Evolutionary conservation across 768 basidiomycete species (phyloP).

Genomic region (Pleurotus pulmonarius): DNA sequence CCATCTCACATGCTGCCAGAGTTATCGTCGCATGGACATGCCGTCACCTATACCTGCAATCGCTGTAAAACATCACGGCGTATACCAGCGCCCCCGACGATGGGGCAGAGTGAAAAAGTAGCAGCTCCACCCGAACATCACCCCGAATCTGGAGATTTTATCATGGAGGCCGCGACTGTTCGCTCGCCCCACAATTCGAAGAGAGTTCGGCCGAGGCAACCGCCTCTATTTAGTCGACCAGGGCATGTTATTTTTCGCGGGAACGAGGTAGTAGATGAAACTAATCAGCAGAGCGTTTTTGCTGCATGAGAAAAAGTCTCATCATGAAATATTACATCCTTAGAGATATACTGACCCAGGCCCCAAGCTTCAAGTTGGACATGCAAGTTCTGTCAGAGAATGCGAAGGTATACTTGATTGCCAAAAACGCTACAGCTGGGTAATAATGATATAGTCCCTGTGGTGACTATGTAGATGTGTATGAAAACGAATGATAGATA

Average conservation of each 20-base stretch:
- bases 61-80: constrained; percentile 54
- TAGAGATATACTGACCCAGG: neutral
- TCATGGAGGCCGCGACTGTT: too few species aligned
- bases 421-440: neutral
- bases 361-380: neutral
- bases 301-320: constrained; percentile 7
- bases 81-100: constrained; percentile 62
- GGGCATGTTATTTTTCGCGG: constrained; percentile 72
- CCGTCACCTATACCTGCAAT: constrained; percentile 55
- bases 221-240: constrained; percentile 60
- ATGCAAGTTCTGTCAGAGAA: constrained; percentile 5
- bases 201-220: constrained; percentile 31
- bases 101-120: neutral
- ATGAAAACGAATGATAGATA: constrained; percentile 6
- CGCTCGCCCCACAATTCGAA: constrained; percentile 5
- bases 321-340: neutral
- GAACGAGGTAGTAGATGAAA: constrained; percentile 35
- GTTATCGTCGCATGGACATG: constrained; percentile 44
- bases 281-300: constrained; percentile 16
- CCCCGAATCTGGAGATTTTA: too few species aligned
- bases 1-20: constrained; percentile 15
- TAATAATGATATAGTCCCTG: constrained; percentile 1
- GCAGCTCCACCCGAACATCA: too few species aligned
- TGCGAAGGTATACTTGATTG: constrained; percentile 3
- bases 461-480: neutral